Conservation (phyloP, 1,284 basidiomycete genomes). For the Ustilago shanxiensis region DNA sequence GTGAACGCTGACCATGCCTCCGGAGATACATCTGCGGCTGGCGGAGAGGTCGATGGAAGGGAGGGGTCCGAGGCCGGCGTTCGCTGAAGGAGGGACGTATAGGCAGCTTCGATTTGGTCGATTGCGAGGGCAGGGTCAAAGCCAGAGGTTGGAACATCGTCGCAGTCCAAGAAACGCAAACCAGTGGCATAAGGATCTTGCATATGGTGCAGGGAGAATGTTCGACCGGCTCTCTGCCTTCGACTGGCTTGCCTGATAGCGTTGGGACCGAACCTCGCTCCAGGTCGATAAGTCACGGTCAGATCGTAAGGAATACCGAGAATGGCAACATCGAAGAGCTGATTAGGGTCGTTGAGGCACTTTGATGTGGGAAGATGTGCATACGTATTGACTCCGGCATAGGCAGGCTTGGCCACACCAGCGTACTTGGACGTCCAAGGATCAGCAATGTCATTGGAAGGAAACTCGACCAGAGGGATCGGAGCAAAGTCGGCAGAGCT, state of each 20-base stretch:
- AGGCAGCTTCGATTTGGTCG: conserved; percentile 55
- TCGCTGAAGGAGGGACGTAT: conserved; percentile 36
- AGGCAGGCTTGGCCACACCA: conserved; percentile 35
- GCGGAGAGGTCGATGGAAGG: background rate
- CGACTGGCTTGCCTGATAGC: conserved; percentile 51
- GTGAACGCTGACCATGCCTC: conserved; percentile 70
- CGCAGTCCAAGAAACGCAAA: conserved; percentile 55
- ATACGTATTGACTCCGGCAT: conserved; percentile 52
- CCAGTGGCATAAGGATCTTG: conserved; percentile 49
- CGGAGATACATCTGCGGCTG: conserved; percentile 14
- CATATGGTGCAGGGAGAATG: conserved; percentile 41
- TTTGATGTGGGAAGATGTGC: conserved; percentile 50
- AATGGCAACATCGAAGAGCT: conserved; percentile 52
- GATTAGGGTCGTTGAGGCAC: conserved; percentile 31
- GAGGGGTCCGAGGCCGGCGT: conserved; percentile 28
- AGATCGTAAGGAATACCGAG: conserved; percentile 56
- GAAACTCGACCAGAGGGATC: conserved; percentile 43
- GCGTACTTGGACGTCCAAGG: conserved; percentile 50
- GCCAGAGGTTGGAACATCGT: conserved; percentile 50
- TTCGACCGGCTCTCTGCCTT: conserved; percentile 41
- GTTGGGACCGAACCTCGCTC: conserved; percentile 50
- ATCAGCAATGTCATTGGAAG: conserved; percentile 43
- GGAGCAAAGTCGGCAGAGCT: conserved; percentile 37
- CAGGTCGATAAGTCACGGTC: conserved; percentile 54
- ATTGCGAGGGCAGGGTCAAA: conserved; percentile 50